A percentile compares a stretch with the other conserved stretches of the same genome.
Evolutionary conservation across 192 early-diverging fungal species (phyloP).

Genomic region (Coemansia sp.): DNA sequence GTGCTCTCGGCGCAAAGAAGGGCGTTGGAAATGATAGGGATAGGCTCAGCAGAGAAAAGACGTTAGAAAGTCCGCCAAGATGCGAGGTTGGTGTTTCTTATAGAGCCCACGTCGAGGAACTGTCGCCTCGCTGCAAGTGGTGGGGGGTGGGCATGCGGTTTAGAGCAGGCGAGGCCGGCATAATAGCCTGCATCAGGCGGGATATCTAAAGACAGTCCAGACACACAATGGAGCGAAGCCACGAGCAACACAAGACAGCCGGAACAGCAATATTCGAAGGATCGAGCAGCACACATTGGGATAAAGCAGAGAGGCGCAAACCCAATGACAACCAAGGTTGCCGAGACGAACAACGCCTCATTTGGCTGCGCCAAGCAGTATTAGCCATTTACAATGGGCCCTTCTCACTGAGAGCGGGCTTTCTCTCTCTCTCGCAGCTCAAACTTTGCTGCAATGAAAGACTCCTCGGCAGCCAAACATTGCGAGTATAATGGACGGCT

Average conservation of each 20-base stretch:
- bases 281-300: not conserved
- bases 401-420: not conserved
- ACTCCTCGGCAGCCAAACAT: not conserved
- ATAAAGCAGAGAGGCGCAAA: not conserved
- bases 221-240: not conserved
- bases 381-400: not conserved
- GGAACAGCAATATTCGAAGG: not conserved
- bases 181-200: not conserved
- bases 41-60: not conserved
- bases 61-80: not conserved
- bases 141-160: not conserved
- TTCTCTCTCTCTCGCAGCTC: not conserved
- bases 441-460: not conserved
- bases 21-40: not conserved
- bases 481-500: not conserved
- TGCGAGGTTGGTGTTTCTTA: not conserved
- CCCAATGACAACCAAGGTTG: not conserved
- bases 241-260: not conserved
- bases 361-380: constrained; percentile 1
- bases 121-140: not conserved
- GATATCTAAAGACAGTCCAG: not conserved
- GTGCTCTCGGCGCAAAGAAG: not conserved
- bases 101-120: not conserved
- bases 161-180: not conserved
- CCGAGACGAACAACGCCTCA: constrained; percentile 1